Percentiles rank a stretch among this genome's conserved stretches.
phyloP scores from a whole-genome alignment of 2,329 filamentous ascomycete species.

The Fusarium sp. region DNA sequence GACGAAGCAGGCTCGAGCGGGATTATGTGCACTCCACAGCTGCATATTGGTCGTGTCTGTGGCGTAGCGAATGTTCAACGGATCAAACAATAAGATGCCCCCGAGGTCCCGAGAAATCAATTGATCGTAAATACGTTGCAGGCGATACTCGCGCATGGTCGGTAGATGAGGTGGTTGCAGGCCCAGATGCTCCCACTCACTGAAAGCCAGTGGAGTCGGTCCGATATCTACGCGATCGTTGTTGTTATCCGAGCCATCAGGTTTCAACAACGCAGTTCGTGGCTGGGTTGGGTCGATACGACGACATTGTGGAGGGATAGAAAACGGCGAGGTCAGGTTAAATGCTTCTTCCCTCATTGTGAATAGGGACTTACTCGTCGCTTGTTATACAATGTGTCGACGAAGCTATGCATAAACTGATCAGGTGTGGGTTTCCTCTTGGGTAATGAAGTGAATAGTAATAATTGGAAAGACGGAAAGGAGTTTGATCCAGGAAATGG shows the following conservation, averaged over 20 bases:
- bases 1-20: background rate
- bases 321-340: background rate
- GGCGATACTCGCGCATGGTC: background rate
- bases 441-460: too few species aligned
- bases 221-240: constrained; percentile 4
- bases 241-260: constrained; percentile 1
- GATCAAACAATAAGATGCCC: background rate
- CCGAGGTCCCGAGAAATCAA: background rate
- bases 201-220: constrained; percentile 5
- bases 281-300: background rate
- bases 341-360: background rate
- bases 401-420: too few species aligned
- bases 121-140: background rate
- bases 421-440: too few species aligned
- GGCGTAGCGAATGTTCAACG: constrained; percentile 5
- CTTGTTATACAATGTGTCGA: too few species aligned
- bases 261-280: background rate
- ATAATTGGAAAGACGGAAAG: too few species aligned
- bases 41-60: constrained; percentile 8
- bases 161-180: constrained; percentile 5
- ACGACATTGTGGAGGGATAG: background rate
- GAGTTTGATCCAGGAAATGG: too few species aligned
- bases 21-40: background rate
- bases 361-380: background rate
- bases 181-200: background rate